phyloP scores from a whole-genome alignment of 1,139 yeast species.

The Taphrina pruni region DNA sequence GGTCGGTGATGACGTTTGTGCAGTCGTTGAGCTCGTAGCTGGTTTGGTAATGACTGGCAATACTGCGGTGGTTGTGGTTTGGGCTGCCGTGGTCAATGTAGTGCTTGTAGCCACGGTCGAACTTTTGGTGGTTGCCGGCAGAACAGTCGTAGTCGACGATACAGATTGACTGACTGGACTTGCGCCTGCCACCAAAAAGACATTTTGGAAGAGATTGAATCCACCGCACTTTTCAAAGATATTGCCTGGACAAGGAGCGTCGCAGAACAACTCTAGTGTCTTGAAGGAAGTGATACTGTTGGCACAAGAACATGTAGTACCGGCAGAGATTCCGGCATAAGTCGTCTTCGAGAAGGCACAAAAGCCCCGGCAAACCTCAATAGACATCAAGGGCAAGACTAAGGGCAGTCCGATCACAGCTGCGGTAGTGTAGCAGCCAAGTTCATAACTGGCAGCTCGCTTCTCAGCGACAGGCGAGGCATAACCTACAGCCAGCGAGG shows the following conservation, averaged over 20 bases:
- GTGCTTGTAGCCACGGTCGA: not conserved
- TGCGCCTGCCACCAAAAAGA: not conserved
- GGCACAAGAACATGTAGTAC: not conserved
- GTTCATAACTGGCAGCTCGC: not conserved
- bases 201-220: not conserved
- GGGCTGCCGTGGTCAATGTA: not conserved
- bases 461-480: constrained; percentile 5
- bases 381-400: not conserved
- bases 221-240: not conserved
- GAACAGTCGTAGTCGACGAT: not conserved
- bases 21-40: not conserved
- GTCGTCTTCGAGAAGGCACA: not conserved
- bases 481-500: not conserved
- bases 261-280: not conserved
- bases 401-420: constrained; percentile 4
- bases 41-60: not conserved
- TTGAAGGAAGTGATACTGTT: not conserved
- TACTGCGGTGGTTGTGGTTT: not conserved
- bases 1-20: not conserved
- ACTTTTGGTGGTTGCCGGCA: not conserved
- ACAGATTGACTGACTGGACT: not conserved
- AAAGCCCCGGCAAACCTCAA: not conserved
- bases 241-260: not conserved
- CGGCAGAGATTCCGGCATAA: not conserved
- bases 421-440: not conserved